phyloP scores from a whole-genome alignment of 1,284 basidiomycete species.

The Takashimella tepidaria region DNA sequence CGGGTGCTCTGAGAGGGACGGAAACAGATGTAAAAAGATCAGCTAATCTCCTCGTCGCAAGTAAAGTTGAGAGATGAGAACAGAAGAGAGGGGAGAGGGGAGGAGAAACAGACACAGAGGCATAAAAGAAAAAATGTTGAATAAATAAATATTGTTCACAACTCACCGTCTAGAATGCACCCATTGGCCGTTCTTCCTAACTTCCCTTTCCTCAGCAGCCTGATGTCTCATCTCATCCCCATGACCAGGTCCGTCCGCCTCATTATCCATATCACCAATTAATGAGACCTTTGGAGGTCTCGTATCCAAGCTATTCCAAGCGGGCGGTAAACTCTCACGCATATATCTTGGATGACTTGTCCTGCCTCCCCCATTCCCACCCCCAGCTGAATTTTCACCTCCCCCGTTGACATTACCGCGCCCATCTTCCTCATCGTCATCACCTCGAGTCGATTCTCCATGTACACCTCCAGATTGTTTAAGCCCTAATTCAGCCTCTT shows the following conservation, averaged over 20 bases:
- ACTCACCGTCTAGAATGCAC: constrained; percentile 63
- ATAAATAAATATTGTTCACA: too few relatives aligned
- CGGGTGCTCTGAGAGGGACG: constrained; percentile 56
- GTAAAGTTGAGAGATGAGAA: not conserved
- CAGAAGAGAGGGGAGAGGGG: too few relatives aligned
- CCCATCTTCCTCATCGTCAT: constrained; percentile 46
- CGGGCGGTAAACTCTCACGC: constrained; percentile 71
- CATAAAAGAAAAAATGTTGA: too few relatives aligned
- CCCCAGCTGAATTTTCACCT: constrained; percentile 9
- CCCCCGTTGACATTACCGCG: not conserved
- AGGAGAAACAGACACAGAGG: not conserved
- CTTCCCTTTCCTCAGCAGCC: constrained; percentile 52
- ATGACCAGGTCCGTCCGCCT: constrained; percentile 6
- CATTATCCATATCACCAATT: constrained; percentile 9
- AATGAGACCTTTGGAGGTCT: constrained; percentile 8
- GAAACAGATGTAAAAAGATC: not conserved
- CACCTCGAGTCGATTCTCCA: constrained; percentile 14
- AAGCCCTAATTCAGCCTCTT: constrained; percentile 78
- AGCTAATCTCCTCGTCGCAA: not conserved
- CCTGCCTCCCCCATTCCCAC: not conserved
- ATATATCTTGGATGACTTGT: constrained; percentile 49
- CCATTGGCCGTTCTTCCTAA: constrained; percentile 78
- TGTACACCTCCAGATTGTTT: constrained; percentile 67
- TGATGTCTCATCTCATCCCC: constrained; percentile 11
- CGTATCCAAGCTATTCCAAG: constrained; percentile 31